Conservation (phyloP, 805 yeast genomes). For the Starmerella gropengiesseri region DNA sequence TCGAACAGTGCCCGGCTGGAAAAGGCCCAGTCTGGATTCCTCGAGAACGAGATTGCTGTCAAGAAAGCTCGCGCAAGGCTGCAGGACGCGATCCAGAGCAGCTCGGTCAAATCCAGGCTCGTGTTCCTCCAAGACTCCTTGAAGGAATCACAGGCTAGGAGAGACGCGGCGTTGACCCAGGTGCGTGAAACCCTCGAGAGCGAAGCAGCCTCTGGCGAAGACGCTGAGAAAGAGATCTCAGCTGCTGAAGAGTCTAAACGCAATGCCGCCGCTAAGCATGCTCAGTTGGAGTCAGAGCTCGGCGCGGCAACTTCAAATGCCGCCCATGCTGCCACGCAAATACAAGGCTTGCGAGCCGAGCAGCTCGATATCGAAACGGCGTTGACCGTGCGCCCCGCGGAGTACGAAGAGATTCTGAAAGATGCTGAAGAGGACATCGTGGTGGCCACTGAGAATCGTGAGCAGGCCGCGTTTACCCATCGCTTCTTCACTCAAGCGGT, state of each 20-base stretch:
- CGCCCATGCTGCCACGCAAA: neutral
- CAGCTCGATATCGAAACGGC: neutral
- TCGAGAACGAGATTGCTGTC: conserved; percentile 1
- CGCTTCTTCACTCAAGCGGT: conserved; percentile 63
- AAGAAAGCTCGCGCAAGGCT: conserved; percentile 5
- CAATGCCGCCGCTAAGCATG: neutral
- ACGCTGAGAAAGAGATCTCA: neutral
- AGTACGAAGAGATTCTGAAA: conserved; percentile 29
- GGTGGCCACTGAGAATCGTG: conserved; percentile 51
- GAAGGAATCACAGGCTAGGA: neutral
- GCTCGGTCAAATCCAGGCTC: conserved; percentile 13
- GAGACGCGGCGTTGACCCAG: neutral
- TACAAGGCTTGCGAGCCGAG: neutral
- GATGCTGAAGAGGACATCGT: conserved; percentile 48
- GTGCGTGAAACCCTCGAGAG: neutral
- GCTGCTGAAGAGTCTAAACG: neutral
- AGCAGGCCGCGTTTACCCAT: conserved; percentile 57
- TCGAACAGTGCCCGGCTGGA: neutral
- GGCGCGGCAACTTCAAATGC: neutral
- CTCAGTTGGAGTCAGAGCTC: too few relatives aligned
- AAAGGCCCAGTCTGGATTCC: neutral
- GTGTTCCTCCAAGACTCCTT: conserved; percentile 14
- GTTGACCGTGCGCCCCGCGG: neutral
- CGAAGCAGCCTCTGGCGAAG: neutral
- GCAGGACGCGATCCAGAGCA: conserved; percentile 16